Evolutionary conservation across 768 basidiomycete species (phyloP).

Genomic region (Russula foetens): DNA sequence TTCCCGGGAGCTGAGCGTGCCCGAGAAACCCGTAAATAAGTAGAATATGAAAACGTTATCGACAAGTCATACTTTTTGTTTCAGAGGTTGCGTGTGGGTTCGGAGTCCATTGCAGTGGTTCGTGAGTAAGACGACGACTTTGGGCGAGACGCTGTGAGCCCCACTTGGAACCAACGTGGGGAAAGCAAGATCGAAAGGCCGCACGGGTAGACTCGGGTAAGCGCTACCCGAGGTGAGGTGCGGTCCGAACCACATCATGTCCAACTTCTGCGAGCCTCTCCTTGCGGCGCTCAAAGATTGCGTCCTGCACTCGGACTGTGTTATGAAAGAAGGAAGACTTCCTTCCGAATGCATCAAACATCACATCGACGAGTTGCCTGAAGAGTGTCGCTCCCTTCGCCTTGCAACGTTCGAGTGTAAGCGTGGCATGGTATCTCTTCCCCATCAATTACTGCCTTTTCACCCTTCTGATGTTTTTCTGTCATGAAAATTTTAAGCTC

Average conservation of each 20-base stretch:
- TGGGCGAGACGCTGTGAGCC: too few relatives aligned
- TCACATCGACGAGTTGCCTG: conserved; percentile 68
- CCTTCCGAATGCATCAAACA: conserved; percentile 81
- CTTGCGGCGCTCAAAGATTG: conserved; percentile 77
- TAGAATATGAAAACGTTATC: too few relatives aligned
- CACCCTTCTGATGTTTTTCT: not conserved
- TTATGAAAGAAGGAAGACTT: conserved; percentile 64
- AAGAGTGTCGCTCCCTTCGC: conserved; percentile 69
- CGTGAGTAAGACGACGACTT: too few relatives aligned
- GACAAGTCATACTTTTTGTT: too few relatives aligned
- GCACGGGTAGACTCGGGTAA: too few relatives aligned
- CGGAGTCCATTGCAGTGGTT: too few relatives aligned
- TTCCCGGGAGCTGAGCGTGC: too few relatives aligned
- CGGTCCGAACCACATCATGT: conserved; percentile 38
- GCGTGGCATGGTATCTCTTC: conserved; percentile 64
- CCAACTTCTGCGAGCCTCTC: conserved; percentile 72
- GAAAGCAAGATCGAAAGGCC: too few relatives aligned
- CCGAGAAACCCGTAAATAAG: too few relatives aligned
- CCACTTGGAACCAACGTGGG: too few relatives aligned
- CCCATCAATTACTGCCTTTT: not conserved
- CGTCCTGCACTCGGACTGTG: conserved; percentile 79
- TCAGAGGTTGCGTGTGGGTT: too few relatives aligned
- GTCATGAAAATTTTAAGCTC: conserved; percentile 36
- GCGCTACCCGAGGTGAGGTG: too few relatives aligned
- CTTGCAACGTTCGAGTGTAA: conserved; percentile 88